Base-by-base conservation (phyloP, 2,329 filamentous ascomycete species). In the Purpureocillium takamizusanense region DNA sequence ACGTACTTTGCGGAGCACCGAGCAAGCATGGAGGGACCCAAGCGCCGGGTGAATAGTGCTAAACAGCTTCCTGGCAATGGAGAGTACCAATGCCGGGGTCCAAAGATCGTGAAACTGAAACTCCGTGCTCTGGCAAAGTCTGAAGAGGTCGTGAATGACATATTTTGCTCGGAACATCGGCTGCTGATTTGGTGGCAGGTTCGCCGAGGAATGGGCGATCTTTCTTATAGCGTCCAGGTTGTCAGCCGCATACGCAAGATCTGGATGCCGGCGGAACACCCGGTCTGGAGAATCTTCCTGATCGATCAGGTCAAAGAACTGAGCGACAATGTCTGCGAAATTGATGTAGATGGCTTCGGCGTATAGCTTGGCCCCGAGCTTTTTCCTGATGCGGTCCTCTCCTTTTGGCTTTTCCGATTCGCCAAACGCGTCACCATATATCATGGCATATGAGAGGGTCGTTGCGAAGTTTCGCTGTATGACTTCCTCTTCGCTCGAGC, bases 1-100 rank as follows among this genome's bases (percentile, higher is more conserved):
- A 27, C 88, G 76, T 34, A 97, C 72, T 54, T 94, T 95, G 30
- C 89, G 81, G 37, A 98, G 72, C 4, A 95, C 79, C 2, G 87
- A 83, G 55, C 87, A 92, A 29, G 86, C 83, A 57, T 95, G 85
- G 5, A 95, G 67, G 15, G 92, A 84, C 0, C 92, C 94, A 6
- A 97, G 66, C 1, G 88, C 85, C 15, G 83, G 76, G 51, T 94
- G 81, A 14, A 95, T 82, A 2, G 81, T 82, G 54, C 87, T 83
- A 39, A 98, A 67, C 3, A 98, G 70, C 45, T 75, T 81, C 37
- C 94, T 78, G 38, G 84, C 78, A 18, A 94, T 74, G 42, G 80
- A 83, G 1, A 81, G 76, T 36, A 88, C 79, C 31, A 89, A 65
- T 4, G 83, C 72, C 6, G 87, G 76, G 1, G 80, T 86, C 85